phyloP scores from a whole-genome alignment of 2,329 filamentous ascomycete species.

The Fusarium irregulare region DNA sequence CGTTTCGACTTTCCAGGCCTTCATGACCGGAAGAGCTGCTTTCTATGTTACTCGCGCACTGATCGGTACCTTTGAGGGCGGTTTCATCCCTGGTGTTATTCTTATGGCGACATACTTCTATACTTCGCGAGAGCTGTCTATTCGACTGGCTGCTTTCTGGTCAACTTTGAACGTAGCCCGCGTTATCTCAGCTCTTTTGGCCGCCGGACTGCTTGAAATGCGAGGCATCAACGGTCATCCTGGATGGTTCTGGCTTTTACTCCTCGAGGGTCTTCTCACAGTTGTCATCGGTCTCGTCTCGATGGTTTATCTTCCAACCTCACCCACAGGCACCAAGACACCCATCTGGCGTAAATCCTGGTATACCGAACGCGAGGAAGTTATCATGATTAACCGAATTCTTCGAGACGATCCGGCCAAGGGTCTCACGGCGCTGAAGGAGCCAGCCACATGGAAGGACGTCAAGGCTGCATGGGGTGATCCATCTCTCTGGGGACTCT shows the following conservation, averaged over 20 bases:
- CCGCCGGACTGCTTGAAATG: slow-evolving; percentile 61
- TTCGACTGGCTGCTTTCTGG: slow-evolving; percentile 77
- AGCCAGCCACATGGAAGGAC: slow-evolving; percentile 56
- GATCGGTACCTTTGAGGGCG: slow-evolving; percentile 65
- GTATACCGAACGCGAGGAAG: slow-evolving; percentile 75
- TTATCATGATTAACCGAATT: slow-evolving; percentile 74
- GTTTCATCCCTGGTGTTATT: slow-evolving; percentile 70
- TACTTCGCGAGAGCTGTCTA: slow-evolving; percentile 73
- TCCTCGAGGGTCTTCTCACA: slow-evolving; percentile 59
- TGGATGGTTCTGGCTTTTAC: slow-evolving; percentile 67
- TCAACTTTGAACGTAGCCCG: slow-evolving; percentile 58
- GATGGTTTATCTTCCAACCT: slow-evolving; percentile 70
- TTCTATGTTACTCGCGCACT: slow-evolving; percentile 65
- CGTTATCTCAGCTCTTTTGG: slow-evolving; percentile 61
- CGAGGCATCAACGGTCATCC: slow-evolving; percentile 58
- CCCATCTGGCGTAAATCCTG: slow-evolving; percentile 71
- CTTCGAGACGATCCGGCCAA: slow-evolving; percentile 66
- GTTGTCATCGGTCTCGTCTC: slow-evolving; percentile 64
- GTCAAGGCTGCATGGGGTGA: slow-evolving; percentile 59
- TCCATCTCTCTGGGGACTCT: slow-evolving; percentile 62
- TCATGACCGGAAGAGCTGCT: slow-evolving; percentile 58
- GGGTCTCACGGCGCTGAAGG: slow-evolving; percentile 59
- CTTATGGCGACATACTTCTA: slow-evolving; percentile 80
- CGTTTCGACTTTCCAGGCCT: slow-evolving; percentile 62
- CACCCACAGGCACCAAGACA: slow-evolving; percentile 73